Percentiles rank a stretch among this genome's conserved stretches.
Conservation (phyloP, 2,329 filamentous ascomycete genomes). For the Albifimbria verrucaria region DNA sequence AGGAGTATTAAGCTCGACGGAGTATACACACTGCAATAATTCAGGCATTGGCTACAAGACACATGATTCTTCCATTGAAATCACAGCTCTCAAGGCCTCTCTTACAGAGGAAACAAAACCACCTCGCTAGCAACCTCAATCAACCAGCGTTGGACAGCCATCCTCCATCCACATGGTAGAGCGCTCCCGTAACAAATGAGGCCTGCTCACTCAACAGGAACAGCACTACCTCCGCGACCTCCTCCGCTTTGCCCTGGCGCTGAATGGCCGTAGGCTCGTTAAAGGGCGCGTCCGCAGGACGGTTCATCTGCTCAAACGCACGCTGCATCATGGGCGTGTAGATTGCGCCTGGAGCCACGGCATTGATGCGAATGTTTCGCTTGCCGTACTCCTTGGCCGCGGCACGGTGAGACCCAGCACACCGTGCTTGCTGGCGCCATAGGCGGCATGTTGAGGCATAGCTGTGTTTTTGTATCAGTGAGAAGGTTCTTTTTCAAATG, state of each 20-base stretch:
- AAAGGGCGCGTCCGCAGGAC: slow-evolving; percentile 34
- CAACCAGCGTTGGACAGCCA: slow-evolving; percentile 23
- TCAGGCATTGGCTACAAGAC: too few species aligned
- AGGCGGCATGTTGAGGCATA: slow-evolving; percentile 28
- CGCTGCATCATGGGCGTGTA: slow-evolving; percentile 47
- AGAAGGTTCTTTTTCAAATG: too few species aligned
- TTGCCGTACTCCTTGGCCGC: slow-evolving; percentile 37
- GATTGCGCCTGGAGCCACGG: slow-evolving; percentile 46
- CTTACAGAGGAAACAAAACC: too few species aligned
- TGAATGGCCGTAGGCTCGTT: slow-evolving; percentile 39
- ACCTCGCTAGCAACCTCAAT: too few species aligned
- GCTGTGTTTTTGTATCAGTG: background rate
- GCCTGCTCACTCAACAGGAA: slow-evolving; percentile 34
- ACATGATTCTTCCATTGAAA: too few species aligned
- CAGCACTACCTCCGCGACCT: slow-evolving; percentile 30
- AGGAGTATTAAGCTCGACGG: too few species aligned
- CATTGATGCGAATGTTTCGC: slow-evolving; percentile 42
- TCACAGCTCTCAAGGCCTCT: too few species aligned
- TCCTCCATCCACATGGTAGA: slow-evolving; percentile 44
- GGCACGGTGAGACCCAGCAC: slow-evolving; percentile 32
- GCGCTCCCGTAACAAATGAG: slow-evolving; percentile 31
- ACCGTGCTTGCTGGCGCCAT: slow-evolving; percentile 36
- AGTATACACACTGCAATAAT: too few species aligned
- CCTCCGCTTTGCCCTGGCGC: slow-evolving; percentile 39
- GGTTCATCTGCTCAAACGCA: slow-evolving; percentile 31